These are phyloP conservation scores for Dictyostelium capitatum DNA, from an alignment of 78 protist genomes.

Conservation along the genomic window DNA sequence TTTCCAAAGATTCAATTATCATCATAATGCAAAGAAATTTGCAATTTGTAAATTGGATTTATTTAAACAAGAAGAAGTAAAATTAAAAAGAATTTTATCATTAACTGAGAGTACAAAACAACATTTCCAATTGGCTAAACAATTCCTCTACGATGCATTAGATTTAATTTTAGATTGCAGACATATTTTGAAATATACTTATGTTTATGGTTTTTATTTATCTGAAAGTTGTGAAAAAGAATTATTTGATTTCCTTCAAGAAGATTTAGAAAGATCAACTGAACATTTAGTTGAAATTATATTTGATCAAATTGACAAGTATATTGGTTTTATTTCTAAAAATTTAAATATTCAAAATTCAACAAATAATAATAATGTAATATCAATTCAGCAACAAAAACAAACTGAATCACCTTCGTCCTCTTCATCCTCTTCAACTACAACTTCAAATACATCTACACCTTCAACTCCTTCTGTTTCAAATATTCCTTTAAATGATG, in stretches of 20 bases:
- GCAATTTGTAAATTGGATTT: slow-evolving; percentile 7
- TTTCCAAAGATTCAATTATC: slow-evolving; percentile 52
- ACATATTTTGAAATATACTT: slow-evolving; percentile 52
- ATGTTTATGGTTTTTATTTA: slow-evolving; percentile 57
- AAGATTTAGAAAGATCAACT: slow-evolving; percentile 57
- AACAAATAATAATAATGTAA: neutral
- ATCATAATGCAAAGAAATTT: slow-evolving; percentile 47
- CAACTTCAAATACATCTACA: neutral
- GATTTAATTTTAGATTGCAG: slow-evolving; percentile 65
- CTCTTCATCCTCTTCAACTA: neutral
- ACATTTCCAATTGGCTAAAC: neutral
- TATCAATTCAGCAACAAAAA: neutral
- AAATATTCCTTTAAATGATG: neutral
- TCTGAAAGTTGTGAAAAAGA: slow-evolving; percentile 39
- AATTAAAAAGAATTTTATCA: neutral
- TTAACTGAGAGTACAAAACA: neutral
- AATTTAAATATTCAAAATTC: neutral
- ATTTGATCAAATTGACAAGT: neutral
- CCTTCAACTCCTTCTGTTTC: neutral
- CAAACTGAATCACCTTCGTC: neutral
- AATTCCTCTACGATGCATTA: slow-evolving; percentile 21
- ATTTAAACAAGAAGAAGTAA: neutral
- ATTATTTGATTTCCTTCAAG: slow-evolving; percentile 71
- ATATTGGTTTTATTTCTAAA: neutral
- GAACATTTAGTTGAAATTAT: slow-evolving; percentile 45